phyloP scores from a whole-genome alignment of 371 early-diverging fungal genomes.

The Actinomortierella wolfii region DNA sequence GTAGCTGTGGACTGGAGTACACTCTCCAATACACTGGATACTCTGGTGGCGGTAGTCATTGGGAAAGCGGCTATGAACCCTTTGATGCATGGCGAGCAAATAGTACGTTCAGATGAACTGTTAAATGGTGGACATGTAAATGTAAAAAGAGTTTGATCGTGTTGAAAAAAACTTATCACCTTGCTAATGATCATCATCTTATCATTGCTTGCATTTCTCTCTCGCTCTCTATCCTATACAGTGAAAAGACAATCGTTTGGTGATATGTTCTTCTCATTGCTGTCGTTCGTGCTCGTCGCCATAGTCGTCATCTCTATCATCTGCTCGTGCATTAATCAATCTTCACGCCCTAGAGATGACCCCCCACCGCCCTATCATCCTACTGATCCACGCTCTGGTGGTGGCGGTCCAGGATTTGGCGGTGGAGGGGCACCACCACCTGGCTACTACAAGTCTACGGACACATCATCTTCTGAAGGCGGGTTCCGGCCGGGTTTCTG shows the following conservation, averaged over 20 bases:
- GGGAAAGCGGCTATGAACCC: constrained; percentile 8
- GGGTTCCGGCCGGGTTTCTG: constrained; percentile 48
- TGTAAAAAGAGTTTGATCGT: constrained; percentile 3
- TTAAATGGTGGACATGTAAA: constrained; percentile 11
- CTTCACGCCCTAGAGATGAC: constrained; percentile 14
- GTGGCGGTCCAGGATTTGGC: constrained; percentile 32
- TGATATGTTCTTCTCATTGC: constrained; percentile 10
- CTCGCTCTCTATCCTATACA: not conserved
- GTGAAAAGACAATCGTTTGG: constrained; percentile 19
- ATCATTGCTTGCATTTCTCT: not conserved
- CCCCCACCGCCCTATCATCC: constrained; percentile 42
- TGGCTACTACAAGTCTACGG: constrained; percentile 18
- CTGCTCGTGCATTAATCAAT: constrained; percentile 14
- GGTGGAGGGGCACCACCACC: constrained; percentile 17
- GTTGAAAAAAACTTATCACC: not conserved
- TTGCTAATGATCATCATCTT: not conserved
- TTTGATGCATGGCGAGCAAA: constrained; percentile 1
- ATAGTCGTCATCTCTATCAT: too few relatives aligned
- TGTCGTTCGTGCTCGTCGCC: constrained; percentile 21
- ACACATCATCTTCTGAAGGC: not conserved
- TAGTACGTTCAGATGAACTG: constrained; percentile 10
- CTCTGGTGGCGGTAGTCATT: not conserved
- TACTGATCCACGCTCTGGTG: constrained; percentile 11
- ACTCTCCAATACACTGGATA: constrained; percentile 48
- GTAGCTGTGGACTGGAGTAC: constrained; percentile 64